Percentiles rank a stretch among this genome's conserved stretches.
phyloP scores from a whole-genome alignment of 139 green algal genomes.

The Volvox africanus region DNA sequence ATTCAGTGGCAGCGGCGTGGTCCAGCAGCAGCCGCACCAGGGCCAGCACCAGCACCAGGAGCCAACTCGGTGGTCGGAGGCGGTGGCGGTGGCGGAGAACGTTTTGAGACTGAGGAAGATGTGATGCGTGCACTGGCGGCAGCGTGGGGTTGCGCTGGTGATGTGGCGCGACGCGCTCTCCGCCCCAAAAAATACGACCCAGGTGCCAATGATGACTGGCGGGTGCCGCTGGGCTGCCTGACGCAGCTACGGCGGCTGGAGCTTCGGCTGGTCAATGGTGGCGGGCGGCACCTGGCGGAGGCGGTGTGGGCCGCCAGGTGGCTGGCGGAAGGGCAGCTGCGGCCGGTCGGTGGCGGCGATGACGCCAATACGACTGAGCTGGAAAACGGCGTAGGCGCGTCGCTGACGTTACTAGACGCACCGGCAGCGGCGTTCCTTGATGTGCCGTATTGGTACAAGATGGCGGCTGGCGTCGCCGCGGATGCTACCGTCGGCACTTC shows the following conservation, averaged over 20 bases:
- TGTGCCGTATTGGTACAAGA: background rate
- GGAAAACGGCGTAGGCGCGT: background rate
- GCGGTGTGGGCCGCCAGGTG: background rate
- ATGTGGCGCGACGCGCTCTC: background rate
- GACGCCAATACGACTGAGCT: background rate
- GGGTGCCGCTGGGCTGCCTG: background rate
- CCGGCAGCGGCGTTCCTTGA: constrained; percentile 11
- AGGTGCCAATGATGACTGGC: background rate
- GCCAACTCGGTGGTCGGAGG: background rate
- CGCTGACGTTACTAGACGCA: background rate
- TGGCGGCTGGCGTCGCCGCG: background rate
- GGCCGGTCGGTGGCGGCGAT: background rate
- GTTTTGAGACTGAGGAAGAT: background rate
- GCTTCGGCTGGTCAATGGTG: constrained; percentile 17
- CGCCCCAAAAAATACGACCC: background rate
- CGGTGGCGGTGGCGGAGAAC: background rate
- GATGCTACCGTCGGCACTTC: background rate
- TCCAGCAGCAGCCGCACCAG: background rate
- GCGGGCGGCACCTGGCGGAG: constrained; percentile 31
- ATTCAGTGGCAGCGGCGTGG: background rate
- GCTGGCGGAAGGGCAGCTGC: background rate
- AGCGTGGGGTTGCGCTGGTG: background rate
- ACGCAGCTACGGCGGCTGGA: constrained; percentile 9
- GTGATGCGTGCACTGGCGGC: background rate
- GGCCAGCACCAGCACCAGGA: background rate